Percentiles rank a stretch among this genome's conserved stretches.
Evolutionary conservation across 208 protist species (phyloP).

Genomic region (Acanthamoeba lenticulata): DNA sequence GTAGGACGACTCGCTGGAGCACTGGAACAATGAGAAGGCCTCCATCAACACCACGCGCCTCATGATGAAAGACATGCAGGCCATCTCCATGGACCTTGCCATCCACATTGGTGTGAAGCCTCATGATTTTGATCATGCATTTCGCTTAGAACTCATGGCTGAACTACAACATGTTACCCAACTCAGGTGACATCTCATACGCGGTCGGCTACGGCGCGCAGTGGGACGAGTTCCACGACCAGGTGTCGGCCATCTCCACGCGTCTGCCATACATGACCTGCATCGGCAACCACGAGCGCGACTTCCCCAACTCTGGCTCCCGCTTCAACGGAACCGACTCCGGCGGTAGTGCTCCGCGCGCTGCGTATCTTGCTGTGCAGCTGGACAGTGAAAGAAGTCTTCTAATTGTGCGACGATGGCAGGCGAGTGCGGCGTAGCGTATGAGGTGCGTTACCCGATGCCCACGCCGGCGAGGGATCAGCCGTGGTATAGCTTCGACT

Average conservation of each 20-base stretch:
- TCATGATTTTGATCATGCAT: conserved; percentile 19
- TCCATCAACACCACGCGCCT: neutral
- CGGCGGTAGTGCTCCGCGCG: neutral
- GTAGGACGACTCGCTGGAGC: neutral
- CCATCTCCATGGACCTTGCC: neutral
- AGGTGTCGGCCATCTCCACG: conserved; percentile 60
- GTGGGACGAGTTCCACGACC: conserved; percentile 70
- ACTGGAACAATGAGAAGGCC: neutral
- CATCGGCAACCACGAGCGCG: conserved; percentile 81
- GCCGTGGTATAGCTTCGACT: conserved; percentile 78
- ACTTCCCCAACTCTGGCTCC: conserved; percentile 54
- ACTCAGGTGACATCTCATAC: conserved; percentile 82
- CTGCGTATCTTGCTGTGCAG: neutral
- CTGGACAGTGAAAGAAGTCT: neutral
- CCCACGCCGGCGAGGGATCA: conserved; percentile 31
- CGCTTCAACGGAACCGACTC: conserved; percentile 68
- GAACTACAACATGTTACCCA: too few species aligned
- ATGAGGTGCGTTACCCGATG: conserved; percentile 62
- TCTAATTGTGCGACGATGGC: neutral
- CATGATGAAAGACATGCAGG: neutral
- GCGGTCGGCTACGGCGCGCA: conserved; percentile 59
- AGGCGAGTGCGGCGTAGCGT: conserved; percentile 76
- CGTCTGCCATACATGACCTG: conserved; percentile 74
- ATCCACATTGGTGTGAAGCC: neutral
- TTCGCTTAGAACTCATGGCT: neutral